A percentile compares a stretch with the other conserved stretches of the same genome.
phyloP scores from a whole-genome alignment of 306 rosid species.

The Lotus japonicus region DNA sequence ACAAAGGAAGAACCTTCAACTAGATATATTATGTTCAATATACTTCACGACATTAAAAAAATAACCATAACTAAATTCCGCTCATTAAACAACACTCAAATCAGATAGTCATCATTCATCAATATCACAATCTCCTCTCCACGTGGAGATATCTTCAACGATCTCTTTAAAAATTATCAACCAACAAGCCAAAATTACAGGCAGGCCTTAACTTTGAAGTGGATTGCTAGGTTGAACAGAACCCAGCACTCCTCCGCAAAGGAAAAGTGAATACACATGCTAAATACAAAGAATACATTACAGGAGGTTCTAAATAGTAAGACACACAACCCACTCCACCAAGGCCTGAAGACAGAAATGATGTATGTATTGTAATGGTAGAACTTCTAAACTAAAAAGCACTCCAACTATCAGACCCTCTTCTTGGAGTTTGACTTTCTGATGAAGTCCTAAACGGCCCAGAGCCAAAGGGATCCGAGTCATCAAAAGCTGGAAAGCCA shows the following conservation, averaged over 20 bases:
- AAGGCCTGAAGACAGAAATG: slow-evolving; percentile 18
- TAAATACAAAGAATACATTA: slow-evolving; percentile 53
- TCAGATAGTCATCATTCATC: background rate
- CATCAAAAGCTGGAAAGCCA: slow-evolving; percentile 80
- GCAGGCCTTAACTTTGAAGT: slow-evolving; percentile 18
- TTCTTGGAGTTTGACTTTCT: slow-evolving; percentile 67
- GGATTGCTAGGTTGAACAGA: slow-evolving; percentile 12
- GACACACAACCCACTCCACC: slow-evolving; percentile 39
- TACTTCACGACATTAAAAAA: background rate
- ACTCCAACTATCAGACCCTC: slow-evolving; percentile 74
- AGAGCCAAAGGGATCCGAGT: slow-evolving; percentile 82
- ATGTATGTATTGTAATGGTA: slow-evolving; percentile 6
- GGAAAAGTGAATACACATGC: slow-evolving; percentile 34
- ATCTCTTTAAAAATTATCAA: slow-evolving; percentile 10
- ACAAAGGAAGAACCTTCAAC: too few species aligned
- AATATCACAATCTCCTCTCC: slow-evolving; percentile 14
- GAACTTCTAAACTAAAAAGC: slow-evolving; percentile 53
- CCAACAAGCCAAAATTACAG: slow-evolving; percentile 23
- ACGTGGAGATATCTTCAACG: background rate
- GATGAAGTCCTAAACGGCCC: slow-evolving; percentile 62
- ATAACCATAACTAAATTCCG: slow-evolving; percentile 11
- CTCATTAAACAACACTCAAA: slow-evolving; percentile 6
- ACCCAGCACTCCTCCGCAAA: slow-evolving; percentile 10
- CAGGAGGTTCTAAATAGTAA: slow-evolving; percentile 33
- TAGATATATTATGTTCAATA: background rate